Evolutionary conservation across 2,329 filamentous ascomycete species (phyloP).

Genomic region (Ascochyta pisi): DNA sequence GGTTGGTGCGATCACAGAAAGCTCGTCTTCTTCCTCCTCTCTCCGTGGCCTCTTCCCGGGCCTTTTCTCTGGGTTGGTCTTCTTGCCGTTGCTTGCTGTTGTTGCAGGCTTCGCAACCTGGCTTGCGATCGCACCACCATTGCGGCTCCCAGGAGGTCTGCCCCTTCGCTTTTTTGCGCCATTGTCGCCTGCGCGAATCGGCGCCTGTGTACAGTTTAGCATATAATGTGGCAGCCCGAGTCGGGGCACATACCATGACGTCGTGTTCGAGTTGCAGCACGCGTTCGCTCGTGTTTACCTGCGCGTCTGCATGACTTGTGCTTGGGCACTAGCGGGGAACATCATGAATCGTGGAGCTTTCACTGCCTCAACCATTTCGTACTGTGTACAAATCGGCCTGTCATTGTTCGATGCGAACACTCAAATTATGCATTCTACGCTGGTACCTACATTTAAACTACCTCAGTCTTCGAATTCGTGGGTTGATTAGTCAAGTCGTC

Average conservation of each 20-base stretch:
- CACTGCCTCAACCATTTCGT: background rate
- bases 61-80: conserved; percentile 1
- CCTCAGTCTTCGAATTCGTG: no score
- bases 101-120: conserved; percentile 19
- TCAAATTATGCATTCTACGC: no score
- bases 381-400: background rate
- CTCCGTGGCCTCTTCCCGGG: conserved; percentile 19
- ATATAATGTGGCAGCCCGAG: background rate
- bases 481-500: no score
- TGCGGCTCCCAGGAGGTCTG: conserved; percentile 34
- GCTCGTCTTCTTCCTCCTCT: conserved; percentile 15
- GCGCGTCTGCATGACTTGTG: conserved; percentile 5
- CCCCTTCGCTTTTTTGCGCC: conserved; percentile 31
- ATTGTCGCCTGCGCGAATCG: conserved; percentile 23
- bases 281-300: conserved; percentile 26
- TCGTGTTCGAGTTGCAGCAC: conserved; percentile 26
- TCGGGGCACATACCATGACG: conserved; percentile 38
- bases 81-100: conserved; percentile 21
- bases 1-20: background rate
- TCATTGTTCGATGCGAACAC: no score
- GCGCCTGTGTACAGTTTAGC: conserved; percentile 34
- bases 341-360: background rate
- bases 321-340: background rate
- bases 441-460: no score
- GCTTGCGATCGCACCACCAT: conserved; percentile 23